A percentile compares a stretch with the other conserved stretches of the same genome.
Evolutionary conservation across 1,284 basidiomycete genomes (phyloP).

Genomic region (Sporisorium sorghi): DNA sequence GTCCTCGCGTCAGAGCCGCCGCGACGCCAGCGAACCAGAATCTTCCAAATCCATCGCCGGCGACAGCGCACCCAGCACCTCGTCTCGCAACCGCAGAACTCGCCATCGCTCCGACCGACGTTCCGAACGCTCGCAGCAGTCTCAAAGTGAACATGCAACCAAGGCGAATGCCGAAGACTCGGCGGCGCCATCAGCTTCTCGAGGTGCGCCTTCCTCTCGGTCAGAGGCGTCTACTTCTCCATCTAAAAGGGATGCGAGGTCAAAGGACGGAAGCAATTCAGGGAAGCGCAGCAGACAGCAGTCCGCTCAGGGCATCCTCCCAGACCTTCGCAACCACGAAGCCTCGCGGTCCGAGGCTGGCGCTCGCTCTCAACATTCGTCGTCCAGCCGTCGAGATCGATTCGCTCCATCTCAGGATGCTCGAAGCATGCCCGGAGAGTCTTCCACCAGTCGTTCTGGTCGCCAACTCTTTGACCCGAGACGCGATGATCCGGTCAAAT

Average conservation of each 20-base stretch:
- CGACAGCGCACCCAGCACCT: constrained; percentile 27
- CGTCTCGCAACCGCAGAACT: constrained; percentile 21
- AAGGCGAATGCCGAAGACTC: constrained; percentile 10
- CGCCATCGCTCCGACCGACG: constrained; percentile 27
- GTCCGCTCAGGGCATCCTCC: constrained; percentile 25
- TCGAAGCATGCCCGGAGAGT: constrained; percentile 32
- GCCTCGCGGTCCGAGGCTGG: constrained; percentile 30
- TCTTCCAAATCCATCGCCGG: constrained; percentile 28
- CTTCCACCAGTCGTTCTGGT: constrained; percentile 28
- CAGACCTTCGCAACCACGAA: constrained; percentile 31
- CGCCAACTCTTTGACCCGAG: constrained; percentile 79
- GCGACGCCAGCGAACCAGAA: constrained; percentile 34
- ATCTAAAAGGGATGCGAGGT: constrained; percentile 22
- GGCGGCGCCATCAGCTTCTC: neutral
- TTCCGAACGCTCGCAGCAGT: constrained; percentile 21
- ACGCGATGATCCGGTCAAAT: constrained; percentile 81
- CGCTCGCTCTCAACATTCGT: constrained; percentile 23
- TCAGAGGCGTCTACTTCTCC: constrained; percentile 29
- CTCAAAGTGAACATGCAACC: constrained; percentile 11
- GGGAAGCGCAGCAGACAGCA: constrained; percentile 33
- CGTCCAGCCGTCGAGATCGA: constrained; percentile 36
- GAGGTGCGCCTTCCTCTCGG: constrained; percentile 15
- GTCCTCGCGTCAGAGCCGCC: constrained; percentile 42
- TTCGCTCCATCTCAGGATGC: constrained; percentile 37
- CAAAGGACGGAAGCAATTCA: constrained; percentile 20